These are phyloP conservation scores for Persicaria maculosa DNA, from an alignment of 148 eudicot genomes.

Conservation along the genomic window DNA sequence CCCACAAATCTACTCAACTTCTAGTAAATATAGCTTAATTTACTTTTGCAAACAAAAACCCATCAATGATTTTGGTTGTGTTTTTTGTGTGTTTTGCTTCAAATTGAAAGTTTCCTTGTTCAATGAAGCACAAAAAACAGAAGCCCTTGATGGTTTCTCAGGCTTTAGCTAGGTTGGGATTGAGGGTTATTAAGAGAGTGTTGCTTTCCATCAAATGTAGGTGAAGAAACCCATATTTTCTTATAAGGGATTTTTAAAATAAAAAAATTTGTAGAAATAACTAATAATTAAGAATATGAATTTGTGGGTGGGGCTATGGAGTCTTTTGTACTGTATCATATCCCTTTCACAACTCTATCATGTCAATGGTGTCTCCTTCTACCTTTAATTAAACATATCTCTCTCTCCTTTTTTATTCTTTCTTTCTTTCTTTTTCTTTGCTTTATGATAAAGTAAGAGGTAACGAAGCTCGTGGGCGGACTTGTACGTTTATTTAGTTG, in stretches of 20 bases:
- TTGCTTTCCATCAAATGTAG: slow-evolving; percentile 37
- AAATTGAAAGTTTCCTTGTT: neutral
- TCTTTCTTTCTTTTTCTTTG: slow-evolving; percentile 32
- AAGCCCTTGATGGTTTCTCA: neutral
- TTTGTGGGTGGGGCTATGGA: slow-evolving; percentile 1
- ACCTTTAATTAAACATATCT: slow-evolving; percentile 25
- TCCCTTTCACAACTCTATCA: slow-evolving; percentile 7
- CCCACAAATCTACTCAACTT: neutral
- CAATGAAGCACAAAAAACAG: neutral
- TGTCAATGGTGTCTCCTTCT: slow-evolving; percentile 12
- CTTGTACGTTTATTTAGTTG: neutral
- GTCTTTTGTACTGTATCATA: neutral
- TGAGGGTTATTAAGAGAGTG: slow-evolving; percentile 10
- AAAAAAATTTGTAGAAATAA: neutral
- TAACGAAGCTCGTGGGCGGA: slow-evolving; percentile 21
- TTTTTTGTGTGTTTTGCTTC: neutral
- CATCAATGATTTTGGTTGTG: neutral
- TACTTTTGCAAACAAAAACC: neutral
- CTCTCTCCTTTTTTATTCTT: slow-evolving; percentile 25
- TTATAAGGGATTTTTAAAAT: slow-evolving; percentile 7
- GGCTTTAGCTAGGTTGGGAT: neutral
- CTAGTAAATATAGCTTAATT: neutral
- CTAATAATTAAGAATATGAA: slow-evolving; percentile 1
- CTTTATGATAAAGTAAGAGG: slow-evolving; percentile 52
- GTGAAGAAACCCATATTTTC: slow-evolving; percentile 31